Percentiles rank a stretch among this genome's conserved stretches.
Evolutionary conservation across 345 rosid genomes (phyloP).

Genomic region (Erysimum cheiranthoides): DNA sequence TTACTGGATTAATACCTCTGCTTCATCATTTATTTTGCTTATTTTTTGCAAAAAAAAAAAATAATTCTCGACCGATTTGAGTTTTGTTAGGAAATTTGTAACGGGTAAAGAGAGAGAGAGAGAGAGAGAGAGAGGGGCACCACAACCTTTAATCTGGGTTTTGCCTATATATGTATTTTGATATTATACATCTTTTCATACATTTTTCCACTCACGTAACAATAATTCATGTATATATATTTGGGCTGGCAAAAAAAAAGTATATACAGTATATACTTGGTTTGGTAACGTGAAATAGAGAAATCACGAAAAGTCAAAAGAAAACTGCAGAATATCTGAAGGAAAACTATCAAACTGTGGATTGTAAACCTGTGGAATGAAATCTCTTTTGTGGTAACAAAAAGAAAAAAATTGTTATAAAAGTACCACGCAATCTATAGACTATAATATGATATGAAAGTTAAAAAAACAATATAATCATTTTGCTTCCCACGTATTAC

Average conservation of each 20-base stretch:
- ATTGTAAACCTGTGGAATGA: not conserved
- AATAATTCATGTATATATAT: not conserved
- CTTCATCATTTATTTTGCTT: conserved; percentile 3
- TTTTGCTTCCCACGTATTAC: conserved; percentile 1
- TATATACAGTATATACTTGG: not conserved
- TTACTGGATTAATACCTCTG: not conserved
- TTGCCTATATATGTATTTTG: conserved; percentile 6
- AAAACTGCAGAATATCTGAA: not conserved
- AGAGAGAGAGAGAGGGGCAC: not conserved
- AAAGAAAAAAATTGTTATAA: not conserved
- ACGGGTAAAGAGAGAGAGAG: not conserved
- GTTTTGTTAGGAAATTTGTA: conserved; percentile 29
- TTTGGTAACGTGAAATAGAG: not conserved
- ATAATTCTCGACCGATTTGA: not conserved
- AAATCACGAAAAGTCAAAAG: conserved; percentile 4
- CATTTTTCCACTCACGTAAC: conserved; percentile 6
- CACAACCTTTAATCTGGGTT: not conserved
- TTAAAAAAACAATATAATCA: not conserved
- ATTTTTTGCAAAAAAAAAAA: conserved; percentile 8
- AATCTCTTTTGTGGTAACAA: not conserved
- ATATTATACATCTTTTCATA: conserved; percentile 6
- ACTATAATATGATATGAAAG: not conserved
- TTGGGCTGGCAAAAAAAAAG: no score
- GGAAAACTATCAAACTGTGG: not conserved
- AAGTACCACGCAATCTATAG: no score